Evolutionary conservation across 768 basidiomycete genomes (phyloP), one percentile per base, ranked within the genome.

Genomic region (Amanita subjunquillea): DNA sequence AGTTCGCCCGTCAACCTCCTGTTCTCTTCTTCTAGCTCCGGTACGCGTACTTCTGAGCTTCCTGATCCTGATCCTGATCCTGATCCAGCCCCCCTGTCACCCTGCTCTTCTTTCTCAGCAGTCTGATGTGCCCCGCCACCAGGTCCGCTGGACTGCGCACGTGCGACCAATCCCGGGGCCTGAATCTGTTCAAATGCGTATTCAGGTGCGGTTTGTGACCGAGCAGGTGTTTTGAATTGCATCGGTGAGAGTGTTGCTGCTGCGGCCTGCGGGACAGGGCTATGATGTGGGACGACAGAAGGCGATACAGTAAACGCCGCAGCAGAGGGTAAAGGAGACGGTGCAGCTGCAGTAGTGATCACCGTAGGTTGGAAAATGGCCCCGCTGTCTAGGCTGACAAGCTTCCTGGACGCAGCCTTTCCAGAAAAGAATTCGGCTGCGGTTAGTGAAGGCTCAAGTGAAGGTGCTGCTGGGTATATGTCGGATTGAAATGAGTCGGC

Each of bases 401-500:
- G 72, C 55, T 92, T 90, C 8, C 83, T 77, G n/a, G 82, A 67
- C 2, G 84, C 79, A 9, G 74, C 75, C 70, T 94, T 95, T 45
- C 93, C 92, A 9, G 75, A 69, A 70, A 97, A 91, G 73, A 89
- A 97, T 59, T 96, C 91, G 55, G 80, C 73, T 7, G 94, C 87
- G 17, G 79, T 73, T 45, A 94, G 76, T 5, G 90, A 80, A 13
- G 92, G 79, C 61, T 94, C 87, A 52, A 75, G 66, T 4, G 91
- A 90, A 0, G 83, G 83, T 0, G 92, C 95, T 7, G 91, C 89
- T 4, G 96, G 95, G 76, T 82, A 98, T 66, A 98, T 95, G 67
- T 97, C 95, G 12, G 91, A 84, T 67, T 98, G 95, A 89, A 97
- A 98, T 4, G 85, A 82, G 54, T 98, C 93, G 36, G 93, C 79